phyloP scores from a whole-genome alignment of 176 grass and related monocot genomes.

The Oryza rufipogon region DNA sequence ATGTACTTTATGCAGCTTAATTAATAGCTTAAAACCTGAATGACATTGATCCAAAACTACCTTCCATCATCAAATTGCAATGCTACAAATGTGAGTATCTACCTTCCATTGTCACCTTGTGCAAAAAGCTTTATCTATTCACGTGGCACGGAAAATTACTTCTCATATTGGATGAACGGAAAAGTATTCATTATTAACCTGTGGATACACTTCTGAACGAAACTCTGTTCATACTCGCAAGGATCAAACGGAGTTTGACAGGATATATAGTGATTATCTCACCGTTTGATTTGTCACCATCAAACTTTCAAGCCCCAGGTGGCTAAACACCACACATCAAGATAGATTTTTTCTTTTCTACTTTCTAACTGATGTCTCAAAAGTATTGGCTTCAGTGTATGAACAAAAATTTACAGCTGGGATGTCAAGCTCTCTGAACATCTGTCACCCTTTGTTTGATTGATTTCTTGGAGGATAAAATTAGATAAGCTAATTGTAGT shows the following conservation, averaged over 20 bases:
- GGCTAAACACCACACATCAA: constrained; percentile 1
- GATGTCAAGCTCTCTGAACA: neutral
- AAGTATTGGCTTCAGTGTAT: neutral
- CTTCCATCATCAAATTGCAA: neutral
- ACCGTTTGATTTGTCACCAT: neutral
- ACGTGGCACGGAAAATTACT: neutral
- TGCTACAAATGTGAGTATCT: neutral
- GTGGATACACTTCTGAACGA: neutral
- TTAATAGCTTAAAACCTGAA: neutral
- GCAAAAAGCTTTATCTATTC: neutral
- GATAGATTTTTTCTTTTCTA: neutral
- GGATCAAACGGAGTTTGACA: neutral
- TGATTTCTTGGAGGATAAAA: neutral
- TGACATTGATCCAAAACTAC: neutral
- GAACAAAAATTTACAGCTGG: neutral
- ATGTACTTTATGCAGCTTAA: too few relatives aligned
- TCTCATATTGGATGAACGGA: neutral
- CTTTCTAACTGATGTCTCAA: neutral
- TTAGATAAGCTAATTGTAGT: neutral
- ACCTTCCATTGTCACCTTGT: neutral
- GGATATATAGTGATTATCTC: neutral
- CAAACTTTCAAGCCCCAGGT: constrained; percentile 1
- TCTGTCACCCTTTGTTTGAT: neutral
- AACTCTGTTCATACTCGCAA: neutral
- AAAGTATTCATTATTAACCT: neutral